Evolutionary conservation across 1,139 yeast genomes (phyloP).

Genomic region (Entelexis paramagnoliae): DNA sequence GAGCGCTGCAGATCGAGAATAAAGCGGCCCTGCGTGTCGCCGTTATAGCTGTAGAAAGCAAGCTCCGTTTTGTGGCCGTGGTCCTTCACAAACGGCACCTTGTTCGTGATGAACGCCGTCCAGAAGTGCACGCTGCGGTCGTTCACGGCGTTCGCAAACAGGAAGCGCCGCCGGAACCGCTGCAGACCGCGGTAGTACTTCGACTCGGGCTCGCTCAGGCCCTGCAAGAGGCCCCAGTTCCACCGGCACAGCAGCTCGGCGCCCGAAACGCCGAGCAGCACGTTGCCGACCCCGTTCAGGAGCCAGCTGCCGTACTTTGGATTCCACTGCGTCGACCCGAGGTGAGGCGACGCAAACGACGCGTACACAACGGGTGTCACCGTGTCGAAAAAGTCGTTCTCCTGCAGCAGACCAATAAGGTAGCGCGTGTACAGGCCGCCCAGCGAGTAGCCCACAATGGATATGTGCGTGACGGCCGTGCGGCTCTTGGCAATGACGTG

Average conservation of each 20-base stretch:
- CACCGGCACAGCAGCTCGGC: constrained; percentile 50
- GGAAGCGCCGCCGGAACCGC: constrained; percentile 46
- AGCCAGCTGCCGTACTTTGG: constrained; percentile 37
- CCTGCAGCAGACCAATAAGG: constrained; percentile 56
- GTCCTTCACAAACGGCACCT: constrained; percentile 38
- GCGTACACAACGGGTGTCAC: constrained; percentile 54
- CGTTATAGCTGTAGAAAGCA: constrained; percentile 7
- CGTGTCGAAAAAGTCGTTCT: constrained; percentile 42
- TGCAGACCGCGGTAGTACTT: constrained; percentile 47
- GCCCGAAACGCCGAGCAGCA: constrained; percentile 64
- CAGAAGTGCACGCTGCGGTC: constrained; percentile 57
- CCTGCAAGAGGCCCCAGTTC: constrained; percentile 25
- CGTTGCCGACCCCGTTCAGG: constrained; percentile 51
- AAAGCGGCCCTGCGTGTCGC: constrained; percentile 3
- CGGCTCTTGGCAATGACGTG: constrained; percentile 9
- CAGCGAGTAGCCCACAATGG: constrained; percentile 45
- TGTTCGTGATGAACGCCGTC: constrained; percentile 41
- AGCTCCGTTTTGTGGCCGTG: neutral
- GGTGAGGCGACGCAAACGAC: constrained; percentile 87
- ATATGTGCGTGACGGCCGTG: constrained; percentile 30
- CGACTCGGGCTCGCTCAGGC: constrained; percentile 47
- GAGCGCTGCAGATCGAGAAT: constrained; percentile 9
- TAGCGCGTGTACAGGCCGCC: constrained; percentile 52
- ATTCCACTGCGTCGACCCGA: constrained; percentile 40
- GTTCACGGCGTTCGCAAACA: constrained; percentile 65